These are phyloP conservation scores for Capsicum chinense DNA, from an alignment of 257 asterid species.

Conservation along the genomic window DNA sequence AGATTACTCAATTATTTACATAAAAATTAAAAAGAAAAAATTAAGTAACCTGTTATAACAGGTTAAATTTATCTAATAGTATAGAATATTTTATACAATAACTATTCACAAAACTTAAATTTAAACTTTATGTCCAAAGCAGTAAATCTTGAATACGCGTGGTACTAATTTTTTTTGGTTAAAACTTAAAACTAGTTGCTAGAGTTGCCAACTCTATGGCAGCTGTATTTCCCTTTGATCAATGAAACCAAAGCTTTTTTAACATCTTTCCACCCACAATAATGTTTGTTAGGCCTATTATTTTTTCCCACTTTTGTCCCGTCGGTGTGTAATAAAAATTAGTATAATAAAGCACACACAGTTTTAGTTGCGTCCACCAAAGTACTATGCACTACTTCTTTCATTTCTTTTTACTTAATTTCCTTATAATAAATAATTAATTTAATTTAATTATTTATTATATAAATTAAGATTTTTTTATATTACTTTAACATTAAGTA, in stretches of 20 bases:
- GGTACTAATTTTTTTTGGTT: neutral
- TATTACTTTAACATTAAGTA: too few species aligned
- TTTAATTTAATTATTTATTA: too few species aligned
- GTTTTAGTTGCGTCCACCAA: slow-evolving; percentile 24
- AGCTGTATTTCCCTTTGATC: slow-evolving; percentile 21
- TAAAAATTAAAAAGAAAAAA: too few species aligned
- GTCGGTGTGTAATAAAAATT: slow-evolving; percentile 17
- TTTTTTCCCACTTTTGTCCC: neutral
- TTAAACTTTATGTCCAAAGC: neutral
- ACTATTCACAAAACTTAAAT: too few species aligned
- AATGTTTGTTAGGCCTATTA: neutral
- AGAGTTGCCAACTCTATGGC: slow-evolving; percentile 37
- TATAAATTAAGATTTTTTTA: too few species aligned
- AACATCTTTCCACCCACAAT: neutral
- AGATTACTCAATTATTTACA: too few species aligned
- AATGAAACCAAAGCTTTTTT: neutral
- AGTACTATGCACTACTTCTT: neutral
- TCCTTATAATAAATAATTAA: too few species aligned
- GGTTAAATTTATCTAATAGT: too few species aligned
- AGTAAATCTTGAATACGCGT: neutral
- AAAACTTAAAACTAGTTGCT: too few species aligned
- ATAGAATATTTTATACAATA: too few species aligned
- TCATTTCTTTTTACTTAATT: too few species aligned
- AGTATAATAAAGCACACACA: neutral
- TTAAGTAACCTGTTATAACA: too few species aligned